phyloP scores from a whole-genome alignment of 2,329 filamentous ascomycete species.

The Botryotinia convoluta region DNA sequence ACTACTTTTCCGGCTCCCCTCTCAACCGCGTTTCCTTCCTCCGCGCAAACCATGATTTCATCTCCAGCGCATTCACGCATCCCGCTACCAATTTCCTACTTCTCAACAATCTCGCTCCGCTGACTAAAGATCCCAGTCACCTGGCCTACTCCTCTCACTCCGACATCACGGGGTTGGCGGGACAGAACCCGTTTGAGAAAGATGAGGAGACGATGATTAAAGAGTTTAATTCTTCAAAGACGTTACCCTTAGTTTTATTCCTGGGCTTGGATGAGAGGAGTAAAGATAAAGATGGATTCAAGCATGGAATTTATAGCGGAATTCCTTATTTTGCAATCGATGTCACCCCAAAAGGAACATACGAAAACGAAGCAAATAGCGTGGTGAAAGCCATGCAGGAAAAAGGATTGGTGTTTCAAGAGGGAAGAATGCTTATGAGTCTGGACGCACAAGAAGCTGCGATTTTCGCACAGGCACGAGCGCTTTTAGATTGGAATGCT shows the following conservation, averaged over 20 bases:
- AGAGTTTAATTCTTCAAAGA: slow-evolving; percentile 68
- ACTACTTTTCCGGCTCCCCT: slow-evolving; percentile 79
- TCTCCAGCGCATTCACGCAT: slow-evolving; percentile 64
- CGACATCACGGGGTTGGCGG: slow-evolving; percentile 69
- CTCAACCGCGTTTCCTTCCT: slow-evolving; percentile 80
- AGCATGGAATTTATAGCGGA: slow-evolving; percentile 67
- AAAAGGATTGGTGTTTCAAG: slow-evolving; percentile 62
- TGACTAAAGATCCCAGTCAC: slow-evolving; percentile 55
- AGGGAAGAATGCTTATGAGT: slow-evolving; percentile 57
- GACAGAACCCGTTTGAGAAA: slow-evolving; percentile 65
- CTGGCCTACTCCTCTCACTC: slow-evolving; percentile 67
- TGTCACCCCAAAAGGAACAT: slow-evolving; percentile 67
- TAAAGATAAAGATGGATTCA: slow-evolving; percentile 47
- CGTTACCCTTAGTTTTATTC: slow-evolving; percentile 73
- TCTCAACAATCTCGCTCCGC: slow-evolving; percentile 74
- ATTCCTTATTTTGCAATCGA: slow-evolving; percentile 88
- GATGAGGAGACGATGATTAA: slow-evolving; percentile 71
- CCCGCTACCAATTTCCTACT: slow-evolving; percentile 70
- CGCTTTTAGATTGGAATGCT: slow-evolving; percentile 89
- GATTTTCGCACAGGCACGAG: slow-evolving; percentile 84
- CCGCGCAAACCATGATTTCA: slow-evolving; percentile 66
- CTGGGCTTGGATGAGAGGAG: slow-evolving; percentile 73
- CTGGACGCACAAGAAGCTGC: slow-evolving; percentile 61
- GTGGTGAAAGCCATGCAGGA: slow-evolving; percentile 60
- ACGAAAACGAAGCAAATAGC: slow-evolving; percentile 59